phyloP scores from a whole-genome alignment of 129 eudicot genomes.

The Helianthus tuberosus region DNA sequence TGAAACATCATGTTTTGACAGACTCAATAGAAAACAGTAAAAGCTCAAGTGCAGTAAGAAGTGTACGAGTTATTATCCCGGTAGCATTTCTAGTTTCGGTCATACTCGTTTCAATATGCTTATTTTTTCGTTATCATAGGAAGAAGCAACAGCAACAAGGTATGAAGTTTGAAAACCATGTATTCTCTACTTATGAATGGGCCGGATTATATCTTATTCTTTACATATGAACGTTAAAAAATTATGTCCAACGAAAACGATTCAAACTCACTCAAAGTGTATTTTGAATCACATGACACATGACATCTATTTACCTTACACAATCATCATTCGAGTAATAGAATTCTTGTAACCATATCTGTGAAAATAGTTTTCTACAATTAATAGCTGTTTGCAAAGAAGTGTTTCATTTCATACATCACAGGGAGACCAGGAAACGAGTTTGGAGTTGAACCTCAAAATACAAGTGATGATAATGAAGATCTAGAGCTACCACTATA shows the following conservation, averaged over 20 bases:
- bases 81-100: background rate
- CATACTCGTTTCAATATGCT: conserved; percentile 13
- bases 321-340: too few species aligned
- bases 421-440: background rate
- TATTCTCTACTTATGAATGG: too few species aligned
- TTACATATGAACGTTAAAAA: too few species aligned
- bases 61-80: conserved; percentile 6
- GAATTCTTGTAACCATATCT: too few species aligned
- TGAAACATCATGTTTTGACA: background rate
- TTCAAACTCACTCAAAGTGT: too few species aligned
- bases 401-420: background rate
- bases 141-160: conserved; percentile 19
- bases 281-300: too few species aligned
- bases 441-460: background rate
- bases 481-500: too few species aligned
- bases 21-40: background rate
- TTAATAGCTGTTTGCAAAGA: too few species aligned
- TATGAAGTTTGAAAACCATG: background rate
- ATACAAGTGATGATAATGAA: background rate
- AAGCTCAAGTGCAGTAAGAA: conserved; percentile 9
- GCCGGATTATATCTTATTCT: too few species aligned
- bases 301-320: too few species aligned
- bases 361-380: too few species aligned
- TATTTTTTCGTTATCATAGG: background rate
- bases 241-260: too few species aligned